Evolutionary conservation across 1,284 basidiomycete species (phyloP).

Genomic region (Xerocomus amazonicus): DNA sequence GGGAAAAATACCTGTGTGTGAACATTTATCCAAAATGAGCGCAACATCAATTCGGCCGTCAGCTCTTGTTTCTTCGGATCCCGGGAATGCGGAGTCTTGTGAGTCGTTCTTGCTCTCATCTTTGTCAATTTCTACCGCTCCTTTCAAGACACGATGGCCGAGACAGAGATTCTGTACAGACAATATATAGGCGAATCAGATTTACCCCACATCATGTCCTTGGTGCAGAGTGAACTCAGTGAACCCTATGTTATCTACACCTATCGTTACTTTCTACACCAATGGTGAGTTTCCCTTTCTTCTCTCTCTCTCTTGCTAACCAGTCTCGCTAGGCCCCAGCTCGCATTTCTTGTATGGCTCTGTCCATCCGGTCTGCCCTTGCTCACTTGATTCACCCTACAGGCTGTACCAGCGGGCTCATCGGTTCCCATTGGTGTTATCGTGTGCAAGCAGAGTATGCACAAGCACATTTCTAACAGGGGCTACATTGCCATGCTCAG

Average conservation of each 20-base stretch:
- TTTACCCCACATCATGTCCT: slow-evolving; percentile 74
- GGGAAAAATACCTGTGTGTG: neutral
- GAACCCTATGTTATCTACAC: slow-evolving; percentile 96
- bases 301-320: slow-evolving; percentile 4
- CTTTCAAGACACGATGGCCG: slow-evolving; percentile 21
- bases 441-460: slow-evolving; percentile 92
- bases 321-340: slow-evolving; percentile 72
- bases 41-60: neutral
- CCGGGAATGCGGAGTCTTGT: neutral
- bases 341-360: slow-evolving; percentile 80
- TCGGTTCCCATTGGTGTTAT: slow-evolving; percentile 81
- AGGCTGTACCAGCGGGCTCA: slow-evolving; percentile 44
- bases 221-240: slow-evolving; percentile 90
- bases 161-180: slow-evolving; percentile 62
- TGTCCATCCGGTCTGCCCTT: fast-evolving
- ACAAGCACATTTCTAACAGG: slow-evolving; percentile 72
- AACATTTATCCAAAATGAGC: slow-evolving; percentile 1
- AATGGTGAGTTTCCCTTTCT: slow-evolving; percentile 62
- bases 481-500: slow-evolving; percentile 99
- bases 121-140: neutral
- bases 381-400: slow-evolving; percentile 9
- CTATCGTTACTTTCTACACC: slow-evolving; percentile 90
- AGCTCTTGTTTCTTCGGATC: too few relatives aligned
- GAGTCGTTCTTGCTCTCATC: neutral
- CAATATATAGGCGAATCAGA: slow-evolving; percentile 76